A percentile compares a stretch with the other conserved stretches of the same genome.
These are phyloP conservation scores for Castanea mollissima DNA, from an alignment of 306 rosid genomes.

Conservation along the genomic window DNA sequence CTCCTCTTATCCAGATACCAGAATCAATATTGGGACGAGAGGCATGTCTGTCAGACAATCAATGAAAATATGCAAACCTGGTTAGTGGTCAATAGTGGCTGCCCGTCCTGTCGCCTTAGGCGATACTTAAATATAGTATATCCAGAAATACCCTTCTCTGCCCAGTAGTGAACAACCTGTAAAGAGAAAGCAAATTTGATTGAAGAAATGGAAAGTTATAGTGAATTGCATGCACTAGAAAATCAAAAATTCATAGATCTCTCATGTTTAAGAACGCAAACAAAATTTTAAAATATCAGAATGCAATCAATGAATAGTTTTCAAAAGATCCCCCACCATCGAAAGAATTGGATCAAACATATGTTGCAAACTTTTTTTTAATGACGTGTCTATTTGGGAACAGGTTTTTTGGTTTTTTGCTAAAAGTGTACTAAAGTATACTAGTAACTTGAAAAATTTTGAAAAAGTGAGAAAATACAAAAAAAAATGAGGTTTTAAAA, in stretches of 20 bases:
- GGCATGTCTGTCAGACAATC: not conserved
- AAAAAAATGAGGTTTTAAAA: too few species aligned
- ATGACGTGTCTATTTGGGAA: too few species aligned
- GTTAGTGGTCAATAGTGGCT: slow-evolving; percentile 76
- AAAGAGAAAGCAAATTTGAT: slow-evolving; percentile 15
- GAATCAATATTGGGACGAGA: not conserved
- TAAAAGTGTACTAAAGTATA: too few species aligned
- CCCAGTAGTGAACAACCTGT: slow-evolving; percentile 86
- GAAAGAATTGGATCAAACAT: not conserved
- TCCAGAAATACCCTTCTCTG: slow-evolving; percentile 92
- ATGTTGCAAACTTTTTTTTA: not conserved
- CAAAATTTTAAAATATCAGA: not conserved
- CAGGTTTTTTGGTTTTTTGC: too few species aligned
- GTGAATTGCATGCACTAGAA: not conserved
- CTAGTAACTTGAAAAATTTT: too few species aligned
- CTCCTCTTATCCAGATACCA: too few species aligned
- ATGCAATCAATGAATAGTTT: not conserved
- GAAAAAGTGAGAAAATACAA: too few species aligned
- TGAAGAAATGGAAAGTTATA: not conserved
- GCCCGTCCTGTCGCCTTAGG: slow-evolving; percentile 82
- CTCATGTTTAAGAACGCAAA: not conserved
- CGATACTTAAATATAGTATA: slow-evolving; percentile 84
- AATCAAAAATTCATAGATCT: not conserved
- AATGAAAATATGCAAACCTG: slow-evolving; percentile 54
- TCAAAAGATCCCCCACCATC: not conserved